Evolutionary conservation across 1,284 basidiomycete species (phyloP).

Genomic region (Cronartium quercuum): DNA sequence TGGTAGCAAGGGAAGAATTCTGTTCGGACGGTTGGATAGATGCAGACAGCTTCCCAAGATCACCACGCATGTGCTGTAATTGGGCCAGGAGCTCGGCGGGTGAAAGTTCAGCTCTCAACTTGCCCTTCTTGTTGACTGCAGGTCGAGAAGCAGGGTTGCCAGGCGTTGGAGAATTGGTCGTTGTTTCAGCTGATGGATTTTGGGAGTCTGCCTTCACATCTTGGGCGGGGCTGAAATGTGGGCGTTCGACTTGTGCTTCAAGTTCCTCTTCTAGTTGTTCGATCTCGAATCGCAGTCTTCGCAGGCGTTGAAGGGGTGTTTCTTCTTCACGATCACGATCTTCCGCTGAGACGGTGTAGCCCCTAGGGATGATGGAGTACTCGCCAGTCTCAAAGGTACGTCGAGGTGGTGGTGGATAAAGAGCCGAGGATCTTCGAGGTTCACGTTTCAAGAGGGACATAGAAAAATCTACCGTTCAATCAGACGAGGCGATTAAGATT

Average conservation of each 20-base stretch:
- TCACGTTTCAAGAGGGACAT: constrained; percentile 20
- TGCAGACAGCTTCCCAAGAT: constrained; percentile 19
- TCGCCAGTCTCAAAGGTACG: constrained; percentile 24
- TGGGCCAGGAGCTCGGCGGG: constrained; percentile 18
- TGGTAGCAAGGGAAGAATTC: background rate
- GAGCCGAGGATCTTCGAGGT: constrained; percentile 14
- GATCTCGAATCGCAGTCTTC: constrained; percentile 52
- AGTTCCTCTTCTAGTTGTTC: constrained; percentile 53
- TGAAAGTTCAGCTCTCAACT: constrained; percentile 5
- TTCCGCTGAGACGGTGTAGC: constrained; percentile 6
- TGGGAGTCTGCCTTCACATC: constrained; percentile 41
- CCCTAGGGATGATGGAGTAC: constrained; percentile 24
- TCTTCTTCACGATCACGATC: constrained; percentile 45
- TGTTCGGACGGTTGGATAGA: background rate
- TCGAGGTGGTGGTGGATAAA: constrained; percentile 24
- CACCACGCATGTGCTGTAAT: constrained; percentile 24
- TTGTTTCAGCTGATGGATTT: background rate
- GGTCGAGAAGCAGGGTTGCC: background rate
- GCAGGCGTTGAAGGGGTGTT: constrained; percentile 50
- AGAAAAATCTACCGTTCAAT: constrained; percentile 25
- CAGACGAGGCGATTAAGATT: background rate
- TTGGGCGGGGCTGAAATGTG: background rate
- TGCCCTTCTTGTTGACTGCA: background rate
- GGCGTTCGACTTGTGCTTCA: constrained; percentile 34
- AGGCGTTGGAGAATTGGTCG: background rate